Evolutionary conservation across 2,329 filamentous ascomycete genomes (phyloP), one percentile per base, ranked within the genome.

Genomic region (Fusarium domesticum): DNA sequence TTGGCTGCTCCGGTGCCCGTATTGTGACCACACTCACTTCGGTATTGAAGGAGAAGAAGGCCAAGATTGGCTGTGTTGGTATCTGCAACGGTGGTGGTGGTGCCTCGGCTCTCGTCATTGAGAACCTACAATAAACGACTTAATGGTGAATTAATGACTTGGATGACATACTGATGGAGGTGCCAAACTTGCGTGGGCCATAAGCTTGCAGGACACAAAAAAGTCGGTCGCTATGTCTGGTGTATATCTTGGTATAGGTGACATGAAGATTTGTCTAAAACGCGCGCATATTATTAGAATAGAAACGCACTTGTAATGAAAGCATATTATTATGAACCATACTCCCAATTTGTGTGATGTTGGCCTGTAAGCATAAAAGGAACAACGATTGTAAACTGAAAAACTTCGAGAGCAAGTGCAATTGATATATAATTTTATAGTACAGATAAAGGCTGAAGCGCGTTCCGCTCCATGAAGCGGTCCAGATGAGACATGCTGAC

Each of bases 31-130:
- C 93, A 14, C 71, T 98, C 56, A 81, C 95, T 42, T 87, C 89
- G 52, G 92, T 97, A 28, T 75, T 98, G 63, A 87, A 81, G 69
- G 85, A 93, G 68, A 93, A 91, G 78, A 87, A 89, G 69, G 91
- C 83, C 63, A 96, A 95, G 84, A 84, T 97, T 67, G 93, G 93
- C 45, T 87, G 84, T 63, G 92, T 88, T 31, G 93, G 89, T 63
- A 97, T 98, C 65, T 98, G 93, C 83, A 98, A 98, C 70, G 93
- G 93, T 56, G 93, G 93, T 45, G 93, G 93, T 60, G 93, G 93
- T 67, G 93, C 93, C 48, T 95, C 89, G 62, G 93, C 93, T 46
- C 74, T 98, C 57, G 89, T 98, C 51, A 82, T 98, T 62, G 93
- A 98, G 77, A 82, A 68, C 64, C 65, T 83, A 63, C 75, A 80